Evolutionary conservation across 2,329 filamentous ascomycete species (phyloP), one percentile per base, ranked within the genome.

Genomic region (Cordyceps cateniannulata): DNA sequence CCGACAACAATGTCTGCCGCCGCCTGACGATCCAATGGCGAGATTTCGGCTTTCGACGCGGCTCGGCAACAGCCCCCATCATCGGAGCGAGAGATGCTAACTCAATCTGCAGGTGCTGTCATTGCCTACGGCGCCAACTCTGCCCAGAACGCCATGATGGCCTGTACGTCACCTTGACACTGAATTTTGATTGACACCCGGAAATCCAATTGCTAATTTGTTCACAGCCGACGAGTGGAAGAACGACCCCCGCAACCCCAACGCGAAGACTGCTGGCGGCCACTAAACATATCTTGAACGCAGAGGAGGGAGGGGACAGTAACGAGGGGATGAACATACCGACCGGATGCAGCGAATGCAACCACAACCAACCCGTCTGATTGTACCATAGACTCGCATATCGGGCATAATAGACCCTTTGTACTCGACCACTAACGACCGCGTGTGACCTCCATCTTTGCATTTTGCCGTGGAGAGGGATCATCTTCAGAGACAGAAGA

Each of bases 101-200:
- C 40, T 22, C 20, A 10, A n/a, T 61, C 62, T 55, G 61, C 68
- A 96, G 93, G 92, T 73, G 74, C 89, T 65, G 80, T 97, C 76
- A 88, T 99, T 75, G 84, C 90, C 74, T 97, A 96, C 81, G 95
- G 93, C 73, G 81, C 96, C 81, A 96, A 96, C 84, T 85, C 90
- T 65, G 84, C 88, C 69, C 88, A 91, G 74, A 89, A 83, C 75
- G 79, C 85, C 70, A 84, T 96, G 81, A 86, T 88, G 80, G 80
- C 85, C 75, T 85, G 93, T 98, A 86, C 66, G 77, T 57, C 63
- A 32, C 62, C 63, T 55, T 55, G 48, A 56, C 5, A 5, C 44
- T 48, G 42, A 35, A 42, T 57, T 24, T 60, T 27, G 6, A 24
- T 25, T 53, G 3, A 51, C 12, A n/a, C 16, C 22, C 54, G 54